A percentile compares a stretch with the other conserved stretches of the same genome.
phyloP scores from a whole-genome alignment of 2,329 filamentous ascomycete genomes.

The Pezicula neosporulosa region DNA sequence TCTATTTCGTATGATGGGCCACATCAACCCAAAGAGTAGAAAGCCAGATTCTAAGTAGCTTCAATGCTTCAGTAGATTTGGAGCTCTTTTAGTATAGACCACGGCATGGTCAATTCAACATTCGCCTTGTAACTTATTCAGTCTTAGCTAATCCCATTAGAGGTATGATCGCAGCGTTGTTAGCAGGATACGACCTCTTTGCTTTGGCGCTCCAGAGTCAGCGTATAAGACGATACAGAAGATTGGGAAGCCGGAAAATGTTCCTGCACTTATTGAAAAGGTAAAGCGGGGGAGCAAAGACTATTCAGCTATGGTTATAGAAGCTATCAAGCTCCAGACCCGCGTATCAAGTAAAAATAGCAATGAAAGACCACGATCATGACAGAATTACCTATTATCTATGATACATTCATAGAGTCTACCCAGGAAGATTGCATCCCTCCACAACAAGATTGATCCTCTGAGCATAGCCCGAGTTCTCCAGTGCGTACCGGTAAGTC shows the following conservation, averaged over 20 bases:
- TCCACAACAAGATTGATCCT: too few relatives aligned
- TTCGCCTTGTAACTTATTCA: slow-evolving; percentile 43
- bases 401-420: too few relatives aligned
- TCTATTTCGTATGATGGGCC: slow-evolving; percentile 42
- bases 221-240: slow-evolving; percentile 38
- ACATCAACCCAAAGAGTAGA: slow-evolving; percentile 25
- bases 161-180: slow-evolving; percentile 34
- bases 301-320: slow-evolving; percentile 42
- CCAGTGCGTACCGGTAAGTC: neutral
- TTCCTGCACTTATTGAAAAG: slow-evolving; percentile 34
- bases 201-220: slow-evolving; percentile 46
- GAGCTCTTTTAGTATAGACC: slow-evolving; percentile 43
- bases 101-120: slow-evolving; percentile 47
- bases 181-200: slow-evolving; percentile 40
- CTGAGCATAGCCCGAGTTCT: neutral
- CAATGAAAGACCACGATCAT: too few relatives aligned
- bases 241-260: slow-evolving; percentile 34
- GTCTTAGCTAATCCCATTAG: slow-evolving; percentile 42
- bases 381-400: too few relatives aligned
- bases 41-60: slow-evolving; percentile 30
- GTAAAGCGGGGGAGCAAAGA: slow-evolving; percentile 38
- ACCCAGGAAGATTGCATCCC: too few relatives aligned
- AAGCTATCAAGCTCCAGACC: slow-evolving; percentile 34
- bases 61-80: slow-evolving; percentile 30
- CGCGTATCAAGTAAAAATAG: slow-evolving; percentile 21